These are phyloP conservation scores for Mortierella sp. DNA, from an alignment of 371 early-diverging fungal genomes.

Conservation along the genomic window DNA sequence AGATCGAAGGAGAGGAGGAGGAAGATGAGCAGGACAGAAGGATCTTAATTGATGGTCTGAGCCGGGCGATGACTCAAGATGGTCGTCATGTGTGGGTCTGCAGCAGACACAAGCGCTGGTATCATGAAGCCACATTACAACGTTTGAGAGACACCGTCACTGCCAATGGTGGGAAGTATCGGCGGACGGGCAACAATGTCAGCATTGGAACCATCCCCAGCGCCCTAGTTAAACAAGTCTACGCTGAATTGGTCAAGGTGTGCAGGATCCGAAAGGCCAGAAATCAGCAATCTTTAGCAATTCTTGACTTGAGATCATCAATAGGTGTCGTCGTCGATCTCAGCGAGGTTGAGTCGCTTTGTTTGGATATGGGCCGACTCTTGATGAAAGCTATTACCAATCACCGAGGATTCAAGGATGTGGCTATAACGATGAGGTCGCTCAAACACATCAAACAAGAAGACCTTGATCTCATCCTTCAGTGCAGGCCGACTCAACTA, in stretches of 20 bases:
- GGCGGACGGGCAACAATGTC: background rate
- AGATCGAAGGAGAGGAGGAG: background rate
- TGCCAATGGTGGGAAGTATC: background rate
- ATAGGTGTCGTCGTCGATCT: too few relatives aligned
- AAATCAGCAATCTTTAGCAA: too few relatives aligned
- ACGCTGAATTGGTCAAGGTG: background rate
- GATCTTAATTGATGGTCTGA: slow-evolving; percentile 2
- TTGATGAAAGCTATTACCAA: too few relatives aligned
- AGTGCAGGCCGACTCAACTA: background rate
- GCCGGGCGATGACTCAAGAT: background rate
- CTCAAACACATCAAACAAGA: background rate
- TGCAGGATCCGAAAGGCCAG: too few relatives aligned
- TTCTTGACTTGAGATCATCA: too few relatives aligned
- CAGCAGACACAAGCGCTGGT: background rate
- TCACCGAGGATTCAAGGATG: too few relatives aligned
- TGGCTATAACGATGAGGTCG: too few relatives aligned
- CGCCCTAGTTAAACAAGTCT: slow-evolving; percentile 2
- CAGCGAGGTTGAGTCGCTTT: too few relatives aligned
- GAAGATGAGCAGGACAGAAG: too few relatives aligned
- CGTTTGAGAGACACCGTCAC: background rate
- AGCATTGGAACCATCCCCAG: background rate
- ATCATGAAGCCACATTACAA: background rate
- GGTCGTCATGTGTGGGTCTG: background rate
- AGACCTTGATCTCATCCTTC: background rate
- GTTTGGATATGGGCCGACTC: too few relatives aligned